These are phyloP conservation scores for Nadsonia starkeyi-henricii DNA, from an alignment of 1,139 yeast species.

Conservation along the genomic window DNA sequence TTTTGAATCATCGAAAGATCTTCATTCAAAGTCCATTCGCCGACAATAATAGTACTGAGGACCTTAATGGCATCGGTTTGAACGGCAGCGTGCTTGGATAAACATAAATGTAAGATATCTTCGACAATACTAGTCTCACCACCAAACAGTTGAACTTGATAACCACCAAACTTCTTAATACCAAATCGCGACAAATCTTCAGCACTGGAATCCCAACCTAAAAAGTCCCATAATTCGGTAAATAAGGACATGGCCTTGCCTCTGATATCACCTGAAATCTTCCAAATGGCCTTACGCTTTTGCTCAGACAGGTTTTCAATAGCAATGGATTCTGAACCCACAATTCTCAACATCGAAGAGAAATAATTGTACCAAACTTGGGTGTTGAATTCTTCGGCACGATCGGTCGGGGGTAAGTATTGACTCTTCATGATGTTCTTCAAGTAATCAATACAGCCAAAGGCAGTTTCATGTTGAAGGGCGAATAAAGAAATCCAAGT, in stretches of 20 bases:
- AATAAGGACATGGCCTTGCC: conserved; percentile 43
- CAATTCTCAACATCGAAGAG: conserved; percentile 43
- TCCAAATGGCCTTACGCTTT: conserved; percentile 57
- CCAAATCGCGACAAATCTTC: conserved; percentile 52
- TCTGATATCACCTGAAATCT: conserved; percentile 52
- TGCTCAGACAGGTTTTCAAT: conserved; percentile 36
- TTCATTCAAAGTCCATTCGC: conserved; percentile 51
- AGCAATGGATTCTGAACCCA: conserved; percentile 27
- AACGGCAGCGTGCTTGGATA: conserved; percentile 53
- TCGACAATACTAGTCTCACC: conserved; percentile 46
- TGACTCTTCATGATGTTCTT: conserved; percentile 16
- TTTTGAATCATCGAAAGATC: conserved; percentile 47
- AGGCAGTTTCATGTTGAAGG: conserved; percentile 37
- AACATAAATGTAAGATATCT: conserved; percentile 52
- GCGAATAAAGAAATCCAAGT: conserved; percentile 23
- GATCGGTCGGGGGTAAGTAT: conserved; percentile 41
- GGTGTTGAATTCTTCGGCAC: conserved; percentile 46
- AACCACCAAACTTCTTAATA: conserved; percentile 51
- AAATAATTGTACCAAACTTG: conserved; percentile 39
- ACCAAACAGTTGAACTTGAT: conserved; percentile 53
- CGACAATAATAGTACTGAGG: conserved; percentile 56
- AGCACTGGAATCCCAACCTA: conserved; percentile 54
- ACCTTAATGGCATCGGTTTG: conserved; percentile 54
- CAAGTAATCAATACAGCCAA: conserved; percentile 49
- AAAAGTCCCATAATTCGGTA: conserved; percentile 54